Base-by-base conservation (phyloP, 2,329 filamentous ascomycete species). In the Colletotrichum siamense region DNA sequence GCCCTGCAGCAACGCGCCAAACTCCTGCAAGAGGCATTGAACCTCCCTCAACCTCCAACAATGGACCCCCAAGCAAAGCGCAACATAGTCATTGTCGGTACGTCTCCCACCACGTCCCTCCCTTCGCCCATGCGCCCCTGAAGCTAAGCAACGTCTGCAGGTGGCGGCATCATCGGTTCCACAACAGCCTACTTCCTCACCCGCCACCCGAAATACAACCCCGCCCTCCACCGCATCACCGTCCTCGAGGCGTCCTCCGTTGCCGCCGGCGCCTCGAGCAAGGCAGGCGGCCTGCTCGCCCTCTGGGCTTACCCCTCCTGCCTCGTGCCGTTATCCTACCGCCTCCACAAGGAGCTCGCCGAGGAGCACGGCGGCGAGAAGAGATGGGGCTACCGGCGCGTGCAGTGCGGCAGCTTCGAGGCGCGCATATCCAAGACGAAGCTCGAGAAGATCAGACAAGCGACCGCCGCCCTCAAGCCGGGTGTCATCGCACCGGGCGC, bases 171-270 rank as follows among this genome's bases (percentile, higher is more conserved):
- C 78, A 98, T 99, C 81, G 97, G 97, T 81, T 94, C 93, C 83
- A 97, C 95, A 66, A 96, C 95, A 7, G 96, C 96, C 74, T 99
- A 99, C 85, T 99, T 93, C 82, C 89, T 99, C 59, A 97, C 96
- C 3, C 93, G 95, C 78, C 96, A 99, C 83, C 93, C 95, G 32
- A 92, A 91, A 34, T 99, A 95, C 87, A 90, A 97, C 83, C 92
- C 93, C 57, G 85, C 90, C 26, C 91, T 91, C 69, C 95, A 98
- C 83, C 93, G 89, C 69, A 94, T 99, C 81, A 98, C 95, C 2
- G 89, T 99, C 34, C 89, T 99, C 71, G 97, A 99, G 88, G 96
- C 97, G 1, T 93, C 92, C 5, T 90, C 93, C 61, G 93, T 99
- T 78, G 97, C 97, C 8, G 92, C 95, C n/a, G 96, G 95, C 28